Evolutionary conservation across 768 basidiomycete genomes (phyloP), one percentile per base, ranked within the genome.

Genomic region (Saitozyma sp.): DNA sequence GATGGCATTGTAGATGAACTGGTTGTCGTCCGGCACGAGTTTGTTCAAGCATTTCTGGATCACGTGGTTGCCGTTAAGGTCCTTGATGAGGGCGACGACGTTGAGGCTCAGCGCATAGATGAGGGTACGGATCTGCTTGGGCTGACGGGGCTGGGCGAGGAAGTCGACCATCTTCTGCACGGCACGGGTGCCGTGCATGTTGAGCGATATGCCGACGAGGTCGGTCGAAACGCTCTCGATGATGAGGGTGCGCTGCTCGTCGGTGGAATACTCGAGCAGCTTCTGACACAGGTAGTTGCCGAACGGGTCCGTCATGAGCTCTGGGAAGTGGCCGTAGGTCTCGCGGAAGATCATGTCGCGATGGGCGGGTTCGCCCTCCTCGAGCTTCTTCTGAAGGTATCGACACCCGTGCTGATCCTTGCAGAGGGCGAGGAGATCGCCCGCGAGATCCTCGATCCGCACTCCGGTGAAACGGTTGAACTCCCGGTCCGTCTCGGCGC

Each of bases 141-240:
- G 72, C 61, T 77, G 76, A 76, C 96, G 84, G 73, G 91, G 88
- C 58, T 91, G 92, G 19, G 94, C 95, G 76, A 99, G 82, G 84
- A 96, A 98, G 80, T 99, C 96, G 66, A 99, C 96, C 95, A 98
- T 98, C 83, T 98, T 98, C 83, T 99, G 96, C 62, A 98, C 96
- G 37, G 96, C 96, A 64, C 96, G 88, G 40, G 96, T 99, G 40
- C 96, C 96, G 80, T 99, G 96, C 96, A 99, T 99, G 82, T 99
- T 99, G 66, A 99, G 84, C 41, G 93, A 96, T 75, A 99, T 98
- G 77, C 89, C 92, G 73, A 99, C 96, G 54, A 99, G 85, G 71
- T 99, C 96, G 75, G 93, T 90, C 41, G 94, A 92, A 54, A 99
- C 95, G 29, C 92, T 93, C 78, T 98, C 95, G 82, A 96, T 96